Evolutionary conservation across 2,329 filamentous ascomycete species (phyloP).

Genomic region (Teratosphaeriaceae sp.): DNA sequence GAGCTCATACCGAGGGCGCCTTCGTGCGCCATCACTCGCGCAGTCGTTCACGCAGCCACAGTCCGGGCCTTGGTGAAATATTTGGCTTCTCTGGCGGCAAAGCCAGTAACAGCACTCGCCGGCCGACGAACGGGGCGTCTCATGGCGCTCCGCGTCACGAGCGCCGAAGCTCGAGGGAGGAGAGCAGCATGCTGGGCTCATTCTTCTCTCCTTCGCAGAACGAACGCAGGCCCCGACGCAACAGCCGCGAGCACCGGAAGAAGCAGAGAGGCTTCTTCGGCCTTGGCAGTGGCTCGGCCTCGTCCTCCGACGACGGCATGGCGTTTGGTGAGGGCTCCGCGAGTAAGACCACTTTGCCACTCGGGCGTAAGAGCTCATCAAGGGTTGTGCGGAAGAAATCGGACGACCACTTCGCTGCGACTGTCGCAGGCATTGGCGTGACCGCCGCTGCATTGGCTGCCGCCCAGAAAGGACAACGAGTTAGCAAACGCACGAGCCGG

Average conservation of each 20-base stretch:
- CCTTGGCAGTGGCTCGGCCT: slow-evolving; percentile 40
- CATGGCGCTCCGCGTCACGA: slow-evolving; percentile 10
- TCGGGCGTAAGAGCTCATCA: slow-evolving; percentile 18
- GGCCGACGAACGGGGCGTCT: slow-evolving; percentile 10
- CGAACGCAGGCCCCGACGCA: slow-evolving; percentile 12
- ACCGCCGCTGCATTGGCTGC: slow-evolving; percentile 44
- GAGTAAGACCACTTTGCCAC: slow-evolving; percentile 14
- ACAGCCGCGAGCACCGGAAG: slow-evolving; percentile 16
- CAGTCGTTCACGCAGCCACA: slow-evolving; percentile 31
- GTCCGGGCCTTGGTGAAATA: slow-evolving; percentile 20
- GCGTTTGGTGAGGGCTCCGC: slow-evolving; percentile 37
- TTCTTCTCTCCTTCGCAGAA: slow-evolving; percentile 26
- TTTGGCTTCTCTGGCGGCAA: slow-evolving; percentile 15
- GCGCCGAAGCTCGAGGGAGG: slow-evolving; percentile 13
- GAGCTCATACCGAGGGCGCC: slow-evolving; percentile 8
- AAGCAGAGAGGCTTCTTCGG: slow-evolving; percentile 44
- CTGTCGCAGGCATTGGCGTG: slow-evolving; percentile 40
- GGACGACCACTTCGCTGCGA: slow-evolving; percentile 41
- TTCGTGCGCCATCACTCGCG: slow-evolving; percentile 22
- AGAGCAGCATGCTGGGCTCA: slow-evolving; percentile 20
- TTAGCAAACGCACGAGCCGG: slow-evolving; percentile 20
- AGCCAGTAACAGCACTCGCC: slow-evolving; percentile 9
- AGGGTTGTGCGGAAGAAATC: slow-evolving; percentile 30
- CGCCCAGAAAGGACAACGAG: slow-evolving; percentile 29
- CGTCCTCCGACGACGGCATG: slow-evolving; percentile 40